phyloP scores from a whole-genome alignment of 805 yeast species.

The Wickerhamomyces ciferrii region DNA sequence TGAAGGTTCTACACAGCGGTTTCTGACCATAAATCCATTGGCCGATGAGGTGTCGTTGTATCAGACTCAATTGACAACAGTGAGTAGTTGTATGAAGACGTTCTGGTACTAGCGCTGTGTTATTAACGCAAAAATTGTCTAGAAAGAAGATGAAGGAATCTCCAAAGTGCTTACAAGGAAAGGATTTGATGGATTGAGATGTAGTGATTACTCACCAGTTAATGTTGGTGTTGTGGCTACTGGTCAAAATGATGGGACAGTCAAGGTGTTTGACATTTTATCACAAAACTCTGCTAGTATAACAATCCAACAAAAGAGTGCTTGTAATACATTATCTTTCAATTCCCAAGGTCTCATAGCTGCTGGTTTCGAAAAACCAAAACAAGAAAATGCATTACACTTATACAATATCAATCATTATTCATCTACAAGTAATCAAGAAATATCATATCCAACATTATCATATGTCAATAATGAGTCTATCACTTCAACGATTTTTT shows the following conservation, averaged over 20 bases:
- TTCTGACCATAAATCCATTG: slow-evolving; percentile 47
- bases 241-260: slow-evolving; percentile 69
- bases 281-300: slow-evolving; percentile 18
- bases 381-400: slow-evolving; percentile 63
- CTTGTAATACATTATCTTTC: slow-evolving; percentile 73
- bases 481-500: slow-evolving; percentile 61
- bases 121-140: slow-evolving; percentile 9
- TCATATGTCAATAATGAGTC: slow-evolving; percentile 71
- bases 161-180: slow-evolving; percentile 45
- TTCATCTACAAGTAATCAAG: slow-evolving; percentile 40
- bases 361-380: slow-evolving; percentile 63
- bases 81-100: slow-evolving; percentile 9
- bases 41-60: slow-evolving; percentile 76
- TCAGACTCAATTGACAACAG: slow-evolving; percentile 39
- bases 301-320: slow-evolving; percentile 50
- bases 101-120: not conserved
- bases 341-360: slow-evolving; percentile 62
- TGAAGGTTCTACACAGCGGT: slow-evolving; percentile 15
- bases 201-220: slow-evolving; percentile 54
- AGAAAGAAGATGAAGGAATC: slow-evolving; percentile 41
- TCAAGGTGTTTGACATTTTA: slow-evolving; percentile 57
- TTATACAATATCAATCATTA: slow-evolving; percentile 75
- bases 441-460: slow-evolving; percentile 46
- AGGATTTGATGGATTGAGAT: slow-evolving; percentile 66
- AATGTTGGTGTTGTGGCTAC: slow-evolving; percentile 60